Conservation (phyloP, 805 yeast species). For the Tanozyma kutaoensis region DNA sequence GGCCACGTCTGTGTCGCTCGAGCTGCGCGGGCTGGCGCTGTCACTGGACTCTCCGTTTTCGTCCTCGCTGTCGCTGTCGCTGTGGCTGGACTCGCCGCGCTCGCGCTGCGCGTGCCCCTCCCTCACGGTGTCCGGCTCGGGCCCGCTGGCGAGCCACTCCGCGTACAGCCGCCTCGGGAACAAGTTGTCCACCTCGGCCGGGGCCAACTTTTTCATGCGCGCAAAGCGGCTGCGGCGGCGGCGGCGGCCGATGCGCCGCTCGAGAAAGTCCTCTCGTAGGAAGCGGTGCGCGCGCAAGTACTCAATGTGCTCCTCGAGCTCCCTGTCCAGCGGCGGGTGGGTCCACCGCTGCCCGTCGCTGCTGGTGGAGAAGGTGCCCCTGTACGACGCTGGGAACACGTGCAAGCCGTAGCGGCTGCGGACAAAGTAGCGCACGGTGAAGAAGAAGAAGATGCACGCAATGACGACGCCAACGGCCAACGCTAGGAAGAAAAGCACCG, state of each 20-base stretch:
- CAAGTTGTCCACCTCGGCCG: slow-evolving; percentile 43
- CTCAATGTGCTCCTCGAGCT: slow-evolving; percentile 21
- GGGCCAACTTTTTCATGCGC: slow-evolving; percentile 38
- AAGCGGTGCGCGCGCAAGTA: slow-evolving; percentile 19
- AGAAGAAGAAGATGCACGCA: slow-evolving; percentile 42
- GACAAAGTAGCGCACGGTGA: slow-evolving; percentile 47
- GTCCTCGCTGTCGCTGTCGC: no score
- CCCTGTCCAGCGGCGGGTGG: slow-evolving; percentile 8
- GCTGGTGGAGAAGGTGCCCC: slow-evolving; percentile 9
- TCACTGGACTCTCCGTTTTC: no score
- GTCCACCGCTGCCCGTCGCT: slow-evolving; percentile 4
- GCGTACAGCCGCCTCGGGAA: slow-evolving; percentile 46
- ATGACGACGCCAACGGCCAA: slow-evolving; percentile 48
- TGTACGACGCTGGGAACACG: slow-evolving; percentile 20
- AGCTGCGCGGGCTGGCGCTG: no score
- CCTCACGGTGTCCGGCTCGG: slow-evolving; percentile 42
- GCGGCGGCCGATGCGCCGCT: slow-evolving; percentile 10
- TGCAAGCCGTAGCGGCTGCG: slow-evolving; percentile 44
- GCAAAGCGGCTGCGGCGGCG: slow-evolving; percentile 24
- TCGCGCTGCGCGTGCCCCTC: no score
- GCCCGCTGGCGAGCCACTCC: slow-evolving; percentile 52
- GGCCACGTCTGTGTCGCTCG: no score
- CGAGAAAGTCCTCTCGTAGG: slow-evolving; percentile 17
- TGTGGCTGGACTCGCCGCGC: no score
- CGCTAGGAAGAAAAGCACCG: slow-evolving; percentile 51